phyloP scores from a whole-genome alignment of 1,139 yeast species.

The Geotrichum aggregatum region DNA sequence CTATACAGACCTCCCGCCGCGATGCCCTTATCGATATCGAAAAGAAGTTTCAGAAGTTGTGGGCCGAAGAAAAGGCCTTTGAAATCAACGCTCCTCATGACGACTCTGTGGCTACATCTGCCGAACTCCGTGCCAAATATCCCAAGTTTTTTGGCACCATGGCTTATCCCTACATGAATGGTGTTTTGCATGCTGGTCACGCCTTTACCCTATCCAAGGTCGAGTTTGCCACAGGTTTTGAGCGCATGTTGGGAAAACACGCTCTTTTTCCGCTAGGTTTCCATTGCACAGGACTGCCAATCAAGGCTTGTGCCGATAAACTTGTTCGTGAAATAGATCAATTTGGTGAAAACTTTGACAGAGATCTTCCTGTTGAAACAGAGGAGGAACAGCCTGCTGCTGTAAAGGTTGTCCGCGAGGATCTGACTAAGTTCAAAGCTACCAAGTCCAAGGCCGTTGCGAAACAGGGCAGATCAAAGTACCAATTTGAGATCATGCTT shows the following conservation, averaged over 20 bases:
- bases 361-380: conserved; percentile 58
- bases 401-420: conserved; percentile 51
- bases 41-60: conserved; percentile 77
- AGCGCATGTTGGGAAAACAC: conserved; percentile 88
- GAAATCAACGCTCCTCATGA: conserved; percentile 89
- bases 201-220: conserved; percentile 92
- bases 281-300: conserved; percentile 99
- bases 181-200: conserved; percentile 97
- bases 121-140: conserved; percentile 67
- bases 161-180: conserved; percentile 99
- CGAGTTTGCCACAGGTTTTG: conserved; percentile 90
- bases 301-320: conserved; percentile 93
- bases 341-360: conserved; percentile 78
- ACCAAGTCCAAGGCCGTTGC: conserved; percentile 91
- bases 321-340: conserved; percentile 85
- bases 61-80: conserved; percentile 82
- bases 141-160: conserved; percentile 90
- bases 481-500: conserved; percentile 92
- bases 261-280: conserved; percentile 95
- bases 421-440: conserved; percentile 84
- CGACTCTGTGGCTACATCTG: conserved; percentile 55
- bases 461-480: conserved; percentile 89
- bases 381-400: conserved; percentile 43
- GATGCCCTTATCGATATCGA: conserved; percentile 88
- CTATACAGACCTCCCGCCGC: conserved; percentile 69